Base-by-base conservation (phyloP, 164 flowering plant genomes). In the Piper longum region DNA sequence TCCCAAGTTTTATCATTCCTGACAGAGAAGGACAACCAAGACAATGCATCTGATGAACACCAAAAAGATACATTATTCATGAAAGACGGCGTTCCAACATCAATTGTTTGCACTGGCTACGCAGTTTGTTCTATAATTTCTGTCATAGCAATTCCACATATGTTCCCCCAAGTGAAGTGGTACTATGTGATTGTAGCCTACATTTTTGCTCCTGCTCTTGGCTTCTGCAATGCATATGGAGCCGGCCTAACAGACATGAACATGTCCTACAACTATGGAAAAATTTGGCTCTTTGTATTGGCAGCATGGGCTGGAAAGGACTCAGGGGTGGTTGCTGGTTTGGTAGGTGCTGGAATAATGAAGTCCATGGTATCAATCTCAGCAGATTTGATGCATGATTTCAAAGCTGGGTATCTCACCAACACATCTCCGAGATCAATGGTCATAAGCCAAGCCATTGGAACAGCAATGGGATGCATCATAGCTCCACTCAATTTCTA, bases 201-300 rank as follows among this genome's bases (percentile, higher is more conserved):
- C 73, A 65, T 84, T 14, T 68, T 89, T 18, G 96, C 98, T 39
- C 98, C 97, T 1, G 71, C 80, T 60, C 83, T 92, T 6, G 75
- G 88, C 72, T 92, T 92, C 80, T 89, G 98, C 80, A 92, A 92
- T 71, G 98, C 98, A 13, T 92, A 89, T 62, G 98, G 98, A 8
- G 81, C 96, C 17, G 97, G 97, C 54, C 76, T 92, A 2, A 92
- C 98, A 0, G 96, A 92, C 76, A 86, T 86, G 86, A 88, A 88
- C 79, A 83, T 92, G 97, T 85, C 89, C 14, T 85, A 81, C 60
- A 90, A 86, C 65, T 92, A 90, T 60, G 99, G 97, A 9, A 93
- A 93, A 75, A 85, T 83, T 0, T 88, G 96, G 6, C 87, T 93
- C 44, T 90, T 92, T 64, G 72, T 86, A 26, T 77, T 91, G 0